Evolutionary conservation across 441 rosid species (phyloP), one percentile per base, ranked within the genome.

Genomic region (Geranium incanum): DNA sequence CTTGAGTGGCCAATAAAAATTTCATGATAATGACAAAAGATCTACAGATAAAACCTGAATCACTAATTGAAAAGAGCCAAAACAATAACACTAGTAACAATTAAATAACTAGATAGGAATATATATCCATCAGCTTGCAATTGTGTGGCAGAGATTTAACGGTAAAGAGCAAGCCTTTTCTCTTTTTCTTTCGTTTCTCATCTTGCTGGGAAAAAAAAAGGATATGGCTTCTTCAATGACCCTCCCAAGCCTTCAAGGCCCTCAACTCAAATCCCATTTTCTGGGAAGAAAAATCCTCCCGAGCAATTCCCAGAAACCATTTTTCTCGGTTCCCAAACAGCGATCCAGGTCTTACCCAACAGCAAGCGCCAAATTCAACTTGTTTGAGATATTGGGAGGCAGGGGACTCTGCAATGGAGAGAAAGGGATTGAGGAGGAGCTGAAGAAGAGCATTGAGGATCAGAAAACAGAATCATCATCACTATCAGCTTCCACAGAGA

Each of bases 381-480:
- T 84, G 5, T 84, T 78, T 18, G 87, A 84, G 70, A 76, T 91
- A 70, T 41, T 89, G 75, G 97, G 97, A 62, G 98, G 98, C 36
- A 87, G 98, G 79, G 97, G 95, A 21, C 83, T 91, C 62, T 87
- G 86, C 76, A 89, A 83, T 60, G 95, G 96, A 15, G 97, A 91
- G 79, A 73, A 74, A 77, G 96, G 98, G 8, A 36, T 86, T 0
- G 78, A 87, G 67, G 69, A 79, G 67, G 91, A 88, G 81, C 91
- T 89, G 13, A 73, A 79, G 69, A 84, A 83, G 72, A 80, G 80
- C 39, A 37, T 79, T 1, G 82, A 69, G 60, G 76, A 77, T 4
- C 38, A 48, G 55, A 11, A 28, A 28, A 28, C 33, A 28, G 33
- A 28, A 28, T 28, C 13, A 36, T 23, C 70, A 70, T 50, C 82